Evolutionary conservation across 257 asterid species (phyloP).

Genomic region (Capsicum rhomboideum): DNA sequence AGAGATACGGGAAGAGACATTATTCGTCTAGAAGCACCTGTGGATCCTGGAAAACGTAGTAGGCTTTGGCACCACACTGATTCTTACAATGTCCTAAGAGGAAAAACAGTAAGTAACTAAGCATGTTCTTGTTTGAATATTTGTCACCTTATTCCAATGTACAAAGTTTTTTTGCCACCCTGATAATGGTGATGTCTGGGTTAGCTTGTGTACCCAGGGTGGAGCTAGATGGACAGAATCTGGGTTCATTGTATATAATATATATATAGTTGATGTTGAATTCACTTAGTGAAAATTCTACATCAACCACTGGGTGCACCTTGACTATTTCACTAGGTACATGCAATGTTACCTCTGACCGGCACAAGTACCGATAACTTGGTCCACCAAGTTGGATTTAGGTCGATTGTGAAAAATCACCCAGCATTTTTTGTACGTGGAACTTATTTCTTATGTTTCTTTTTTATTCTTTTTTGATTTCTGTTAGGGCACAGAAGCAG

Average conservation of each 20-base stretch:
- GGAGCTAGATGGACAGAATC: too few species aligned
- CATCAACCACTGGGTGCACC: too few species aligned
- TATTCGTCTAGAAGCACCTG: constrained; percentile 3
- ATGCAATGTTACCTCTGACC: not conserved
- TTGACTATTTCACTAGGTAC: too few species aligned
- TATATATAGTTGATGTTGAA: too few species aligned
- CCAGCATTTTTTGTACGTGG: not conserved
- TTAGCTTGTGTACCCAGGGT: not conserved
- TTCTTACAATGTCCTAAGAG: not conserved
- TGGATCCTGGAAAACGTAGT: constrained; percentile 7
- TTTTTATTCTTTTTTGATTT: not conserved
- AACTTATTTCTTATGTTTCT: not conserved
- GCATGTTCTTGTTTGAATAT: not conserved
- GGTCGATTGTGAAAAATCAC: not conserved
- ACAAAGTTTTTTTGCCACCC: too few species aligned
- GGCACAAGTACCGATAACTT: too few species aligned
- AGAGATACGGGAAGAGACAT: constrained; percentile 15
- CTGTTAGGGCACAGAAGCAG: constrained; percentile 5
- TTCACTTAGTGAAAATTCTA: too few species aligned
- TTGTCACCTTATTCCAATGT: not conserved
- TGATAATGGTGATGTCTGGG: not conserved
- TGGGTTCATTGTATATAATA: too few species aligned
- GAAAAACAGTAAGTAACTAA: not conserved
- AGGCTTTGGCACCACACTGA: not conserved
- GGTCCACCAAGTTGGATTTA: not conserved